Conservation (phyloP, 2,329 filamentous ascomycete genomes). For the Gaeumannomyces tritici region DNA sequence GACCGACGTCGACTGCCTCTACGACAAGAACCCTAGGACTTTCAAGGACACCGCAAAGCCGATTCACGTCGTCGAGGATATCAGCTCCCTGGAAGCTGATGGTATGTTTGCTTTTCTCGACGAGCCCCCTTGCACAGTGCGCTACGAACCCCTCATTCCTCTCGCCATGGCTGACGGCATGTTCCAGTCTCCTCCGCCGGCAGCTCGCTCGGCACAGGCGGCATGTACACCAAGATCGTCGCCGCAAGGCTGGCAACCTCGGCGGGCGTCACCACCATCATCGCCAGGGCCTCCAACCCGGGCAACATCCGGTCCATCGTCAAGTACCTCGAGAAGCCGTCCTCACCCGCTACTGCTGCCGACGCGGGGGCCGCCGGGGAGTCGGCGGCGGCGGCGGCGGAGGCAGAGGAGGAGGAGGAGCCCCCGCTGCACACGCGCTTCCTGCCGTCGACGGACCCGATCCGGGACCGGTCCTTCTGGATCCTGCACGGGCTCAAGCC, state of each 20-base stretch:
- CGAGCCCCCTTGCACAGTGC: no score
- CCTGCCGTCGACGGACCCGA: conserved; percentile 72
- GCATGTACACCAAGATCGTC: conserved; percentile 96
- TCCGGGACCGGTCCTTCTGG: conserved; percentile 95
- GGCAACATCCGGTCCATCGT: conserved; percentile 88
- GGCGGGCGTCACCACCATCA: conserved; percentile 90
- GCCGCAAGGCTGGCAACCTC: conserved; percentile 87
- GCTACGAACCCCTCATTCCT: not conserved
- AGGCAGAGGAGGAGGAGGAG: conserved; percentile 11
- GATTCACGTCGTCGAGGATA: conserved; percentile 89
- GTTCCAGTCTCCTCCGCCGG: conserved; percentile 71
- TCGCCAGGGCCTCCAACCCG: conserved; percentile 86
- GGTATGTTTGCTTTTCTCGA: conserved; percentile 30
- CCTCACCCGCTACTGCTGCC: no score
- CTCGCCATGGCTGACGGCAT: not conserved
- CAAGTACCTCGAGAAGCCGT: conserved; percentile 54
- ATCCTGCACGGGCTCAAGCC: conserved; percentile 84
- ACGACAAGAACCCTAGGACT: conserved; percentile 86
- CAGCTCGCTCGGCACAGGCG: conserved; percentile 82
- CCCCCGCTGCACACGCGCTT: conserved; percentile 86
- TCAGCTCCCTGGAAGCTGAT: conserved; percentile 72
- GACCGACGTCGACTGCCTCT: conserved; percentile 97
- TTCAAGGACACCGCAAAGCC: conserved; percentile 70
- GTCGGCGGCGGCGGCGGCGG: conserved; percentile 16
- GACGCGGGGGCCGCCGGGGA: no score